Base-by-base conservation (phyloP, 352 stramenopile genomes). In the Hyaloperonospora arabidopsidis region DNA sequence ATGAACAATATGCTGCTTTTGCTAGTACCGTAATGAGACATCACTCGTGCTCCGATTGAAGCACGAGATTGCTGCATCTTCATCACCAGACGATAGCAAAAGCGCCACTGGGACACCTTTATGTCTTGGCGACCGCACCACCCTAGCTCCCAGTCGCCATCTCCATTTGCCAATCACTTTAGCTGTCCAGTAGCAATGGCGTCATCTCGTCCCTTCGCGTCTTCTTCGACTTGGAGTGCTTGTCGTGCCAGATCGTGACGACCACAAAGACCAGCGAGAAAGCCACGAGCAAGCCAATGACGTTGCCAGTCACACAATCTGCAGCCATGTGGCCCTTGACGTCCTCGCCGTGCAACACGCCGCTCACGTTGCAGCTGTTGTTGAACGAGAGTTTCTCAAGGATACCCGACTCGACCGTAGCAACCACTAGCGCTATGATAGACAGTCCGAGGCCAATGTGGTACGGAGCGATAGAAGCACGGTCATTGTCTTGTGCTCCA, bases 351-450 rank as follows among this genome's bases (percentile, higher is more conserved):
- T 93, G 65, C 18, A 89, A 57, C 32, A 70, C 65, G 6, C 83
- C 83, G 32, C 56, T 76, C 23, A 93, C 63, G 56, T 95, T 93
- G 71, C 84, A 95, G 50, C 79, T 91, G 8, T 57, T 73, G 44
- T 92, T 89, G 59, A 95, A 95, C 47, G 72, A 74, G 38, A 95
- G 74, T 56, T 93, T 93, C 64, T 95, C 77, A 15, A 92, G 38
- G 12, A 93, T 74, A 1, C 84, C 83, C 0, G 68, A 64, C 7
- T 79, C 83, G 68, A 81, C 76, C 1, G 80, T 92, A 19, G 72
- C 59, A 50, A 76, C 79, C 12, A 88, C 68, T 5, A 89, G 47
- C 1, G 65, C 79, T 22, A 93, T 8, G 48, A 92, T 77, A 2
- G 68, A 63, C 38, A 93, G 61, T 19, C 84, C 83, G 11, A 78